Evolutionary conservation across 139 green algal genomes (phyloP), one percentile per base, ranked within the genome.

Genomic region (Prasinococcaceae sp.): DNA sequence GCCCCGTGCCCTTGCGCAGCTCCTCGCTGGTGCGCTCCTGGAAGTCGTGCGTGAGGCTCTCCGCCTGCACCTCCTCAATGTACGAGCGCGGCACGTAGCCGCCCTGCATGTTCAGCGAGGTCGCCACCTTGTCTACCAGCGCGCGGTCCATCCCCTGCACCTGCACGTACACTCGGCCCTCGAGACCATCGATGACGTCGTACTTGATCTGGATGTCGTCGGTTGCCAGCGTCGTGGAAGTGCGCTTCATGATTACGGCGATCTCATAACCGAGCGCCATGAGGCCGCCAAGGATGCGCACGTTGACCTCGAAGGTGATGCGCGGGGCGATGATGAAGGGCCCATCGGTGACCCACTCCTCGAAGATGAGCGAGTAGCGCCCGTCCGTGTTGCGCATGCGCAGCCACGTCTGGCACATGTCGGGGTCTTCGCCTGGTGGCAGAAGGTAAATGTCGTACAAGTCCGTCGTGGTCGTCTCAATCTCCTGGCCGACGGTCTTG

Each of bases 201-300:
- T 59, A 33, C 44, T 68, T 68, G 27, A 68, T 49, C 19, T 39
- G 22, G 6, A 68, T 20, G 19, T 47, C 27, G 14, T 35, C 25
- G 35, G 20, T 60, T 17, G 17, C 17, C n/a, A n/a, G n/a, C n/a
- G n/a, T n/a, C n/a, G n/a, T n/a, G 28, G 51, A 63, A 19, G 58
- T 80, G 30, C 88, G 79, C 27, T 79, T 77, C 78, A 97, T 82
- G 69, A 95, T 92, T 44, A 74, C 79, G 26, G 79, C 83, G n/a
- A 96, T 92, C 61, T 90, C 69, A 60, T 97, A 97, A 24, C 88
- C 88, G 45, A 97, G 73, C n/a, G 88, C 80, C 84, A 97, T 94
- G 20, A 97, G 79, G 6, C 88, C 88, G 12, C 88, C 88, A 47
- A 97, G 66, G 47, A 97, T 83, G 22, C 80, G 74, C 30, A 95